These are phyloP conservation scores for Pseudonitzschia multiseries DNA, from an alignment of 108 stramenopile genomes.

Conservation along the genomic window DNA sequence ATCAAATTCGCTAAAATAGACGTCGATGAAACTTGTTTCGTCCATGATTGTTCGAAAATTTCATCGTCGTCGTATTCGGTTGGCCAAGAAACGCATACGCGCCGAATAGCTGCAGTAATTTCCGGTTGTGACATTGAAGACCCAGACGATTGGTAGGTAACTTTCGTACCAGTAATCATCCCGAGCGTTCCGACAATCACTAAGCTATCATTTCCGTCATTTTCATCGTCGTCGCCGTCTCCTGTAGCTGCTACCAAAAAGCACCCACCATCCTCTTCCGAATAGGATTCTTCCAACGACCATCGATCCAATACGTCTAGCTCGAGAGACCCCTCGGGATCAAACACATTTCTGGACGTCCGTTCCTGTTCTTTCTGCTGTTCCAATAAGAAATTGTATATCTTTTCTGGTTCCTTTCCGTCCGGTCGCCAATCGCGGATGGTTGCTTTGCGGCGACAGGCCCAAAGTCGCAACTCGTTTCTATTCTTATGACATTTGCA, in stretches of 20 bases:
- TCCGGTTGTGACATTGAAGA: conserved; percentile 14
- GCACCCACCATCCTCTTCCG: conserved; percentile 17
- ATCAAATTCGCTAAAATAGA: conserved; percentile 8
- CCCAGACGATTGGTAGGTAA: conserved; percentile 20
- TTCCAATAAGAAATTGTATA: not conserved
- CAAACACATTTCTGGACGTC: not conserved
- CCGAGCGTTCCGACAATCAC: conserved; percentile 8
- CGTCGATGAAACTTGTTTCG: not conserved
- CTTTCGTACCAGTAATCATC: conserved; percentile 16
- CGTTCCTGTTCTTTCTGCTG: not conserved
- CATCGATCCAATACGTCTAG: conserved; percentile 3
- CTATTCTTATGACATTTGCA: not conserved
- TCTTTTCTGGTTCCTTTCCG: not conserved
- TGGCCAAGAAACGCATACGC: not conserved
- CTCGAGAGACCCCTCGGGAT: conserved; percentile 21
- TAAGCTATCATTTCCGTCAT: not conserved
- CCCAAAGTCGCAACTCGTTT: conserved; percentile 6
- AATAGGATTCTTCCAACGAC: conserved; percentile 12
- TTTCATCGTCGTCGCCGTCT: not conserved
- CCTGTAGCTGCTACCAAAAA: conserved; percentile 12
- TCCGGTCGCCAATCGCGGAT: conserved; percentile 1
- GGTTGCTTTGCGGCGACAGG: not conserved
- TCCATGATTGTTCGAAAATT: not conserved
- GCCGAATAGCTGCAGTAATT: conserved; percentile 16
- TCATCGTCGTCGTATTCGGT: not conserved